phyloP scores from a whole-genome alignment of 371 early-diverging fungal species.

The Lichtheimia corymbifera region DNA sequence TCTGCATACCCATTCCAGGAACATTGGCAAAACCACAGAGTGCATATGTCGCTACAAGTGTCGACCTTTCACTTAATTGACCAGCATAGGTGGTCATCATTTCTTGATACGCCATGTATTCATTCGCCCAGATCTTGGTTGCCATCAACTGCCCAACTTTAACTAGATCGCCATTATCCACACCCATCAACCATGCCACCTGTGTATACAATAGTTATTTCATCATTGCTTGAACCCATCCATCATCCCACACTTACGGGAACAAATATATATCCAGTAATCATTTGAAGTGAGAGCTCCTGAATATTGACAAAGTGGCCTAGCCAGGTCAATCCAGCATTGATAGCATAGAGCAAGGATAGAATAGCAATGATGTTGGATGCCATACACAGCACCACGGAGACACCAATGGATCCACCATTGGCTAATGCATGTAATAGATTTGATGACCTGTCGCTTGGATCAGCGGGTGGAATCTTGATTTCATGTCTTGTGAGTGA shows the following conservation, averaged over 20 bases:
- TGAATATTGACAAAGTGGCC: slow-evolving; percentile 73
- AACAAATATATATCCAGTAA: slow-evolving; percentile 71
- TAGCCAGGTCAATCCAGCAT: slow-evolving; percentile 75
- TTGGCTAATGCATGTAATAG: slow-evolving; percentile 84
- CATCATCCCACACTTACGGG: slow-evolving; percentile 19
- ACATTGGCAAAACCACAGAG: slow-evolving; percentile 91
- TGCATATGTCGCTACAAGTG: slow-evolving; percentile 70
- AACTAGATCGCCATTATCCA: slow-evolving; percentile 61
- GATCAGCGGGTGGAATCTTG: slow-evolving; percentile 50
- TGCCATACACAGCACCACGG: slow-evolving; percentile 72
- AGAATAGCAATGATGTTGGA: slow-evolving; percentile 79
- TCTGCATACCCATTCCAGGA: slow-evolving; percentile 86
- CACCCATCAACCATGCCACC: slow-evolving; percentile 84
- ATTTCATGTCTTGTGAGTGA: slow-evolving; percentile 69
- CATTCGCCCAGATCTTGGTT: slow-evolving; percentile 87
- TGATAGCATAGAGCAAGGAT: slow-evolving; percentile 67
- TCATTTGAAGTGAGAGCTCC: slow-evolving; percentile 64
- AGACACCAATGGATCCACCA: slow-evolving; percentile 85
- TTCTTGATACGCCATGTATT: slow-evolving; percentile 83
- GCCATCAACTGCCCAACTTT: slow-evolving; percentile 77
- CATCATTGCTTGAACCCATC: too few relatives aligned
- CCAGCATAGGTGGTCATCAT: slow-evolving; percentile 36
- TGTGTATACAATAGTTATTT: slow-evolving; percentile 2
- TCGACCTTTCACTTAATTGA: slow-evolving; percentile 44
- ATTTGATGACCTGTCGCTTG: slow-evolving; percentile 69